A percentile compares a stretch with the other conserved stretches of the same genome.
Conservation (phyloP, 2,329 filamentous ascomycete species). For the Acrocalymma vagum region DNA sequence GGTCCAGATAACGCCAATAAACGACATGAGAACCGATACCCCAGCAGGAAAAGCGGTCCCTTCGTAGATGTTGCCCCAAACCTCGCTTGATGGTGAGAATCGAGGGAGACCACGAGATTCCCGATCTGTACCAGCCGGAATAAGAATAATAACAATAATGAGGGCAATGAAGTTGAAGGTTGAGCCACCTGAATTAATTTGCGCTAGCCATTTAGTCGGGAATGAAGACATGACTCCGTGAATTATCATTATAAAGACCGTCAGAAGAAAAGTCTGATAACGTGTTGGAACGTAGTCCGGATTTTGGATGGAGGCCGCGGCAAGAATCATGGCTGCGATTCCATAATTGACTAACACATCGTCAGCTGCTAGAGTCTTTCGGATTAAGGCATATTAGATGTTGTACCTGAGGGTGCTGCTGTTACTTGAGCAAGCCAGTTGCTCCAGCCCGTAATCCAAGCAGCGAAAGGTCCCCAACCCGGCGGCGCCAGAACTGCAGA, state of each 20-base stretch:
- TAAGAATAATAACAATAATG: slow-evolving; percentile 72
- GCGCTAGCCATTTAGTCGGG: slow-evolving; percentile 75
- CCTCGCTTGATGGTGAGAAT: slow-evolving; percentile 65
- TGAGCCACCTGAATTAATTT: slow-evolving; percentile 74
- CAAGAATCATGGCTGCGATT: slow-evolving; percentile 74
- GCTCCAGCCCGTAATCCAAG: slow-evolving; percentile 75
- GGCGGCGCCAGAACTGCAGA: slow-evolving; percentile 74
- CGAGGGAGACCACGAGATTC: slow-evolving; percentile 62
- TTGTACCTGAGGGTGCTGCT: slow-evolving; percentile 63
- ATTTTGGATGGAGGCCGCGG: slow-evolving; percentile 72
- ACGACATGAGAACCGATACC: slow-evolving; percentile 74
- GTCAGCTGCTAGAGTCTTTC: slow-evolving; percentile 12
- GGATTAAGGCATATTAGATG: not conserved
- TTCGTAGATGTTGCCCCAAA: slow-evolving; percentile 73
- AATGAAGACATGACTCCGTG: slow-evolving; percentile 74
- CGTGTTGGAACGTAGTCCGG: slow-evolving; percentile 70
- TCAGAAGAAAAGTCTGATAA: slow-evolving; percentile 75
- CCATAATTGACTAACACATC: slow-evolving; percentile 66
- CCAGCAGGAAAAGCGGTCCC: slow-evolving; percentile 74
- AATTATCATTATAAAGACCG: slow-evolving; percentile 71
- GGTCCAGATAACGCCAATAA: slow-evolving; percentile 75
- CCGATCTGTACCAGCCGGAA: slow-evolving; percentile 66
- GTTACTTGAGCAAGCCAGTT: slow-evolving; percentile 76
- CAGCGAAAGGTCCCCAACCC: slow-evolving; percentile 71
- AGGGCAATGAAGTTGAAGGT: slow-evolving; percentile 76